Evolutionary conservation across 2,329 filamentous ascomycete genomes (phyloP).

Genomic region (Tolypocladium ovalisporum): DNA sequence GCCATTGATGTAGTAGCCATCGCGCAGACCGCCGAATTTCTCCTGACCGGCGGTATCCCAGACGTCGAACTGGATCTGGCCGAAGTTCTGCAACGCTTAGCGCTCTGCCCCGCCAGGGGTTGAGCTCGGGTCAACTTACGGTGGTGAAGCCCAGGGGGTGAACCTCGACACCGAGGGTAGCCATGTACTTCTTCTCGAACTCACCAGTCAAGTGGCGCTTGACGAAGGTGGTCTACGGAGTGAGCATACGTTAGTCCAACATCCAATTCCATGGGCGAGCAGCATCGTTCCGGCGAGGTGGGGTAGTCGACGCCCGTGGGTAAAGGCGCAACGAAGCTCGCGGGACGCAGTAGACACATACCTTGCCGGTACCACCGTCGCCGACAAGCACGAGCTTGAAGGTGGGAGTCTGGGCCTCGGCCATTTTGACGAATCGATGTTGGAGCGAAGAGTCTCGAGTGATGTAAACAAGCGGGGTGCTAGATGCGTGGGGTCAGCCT

Average conservation of each 20-base stretch:
- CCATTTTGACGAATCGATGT: conserved; percentile 44
- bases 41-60: conserved; percentile 99
- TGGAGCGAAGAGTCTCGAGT: conserved; percentile 13
- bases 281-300: conserved; percentile 7
- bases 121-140: conserved; percentile 48
- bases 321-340: conserved; percentile 8
- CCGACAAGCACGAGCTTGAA: conserved; percentile 99
- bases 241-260: neutral
- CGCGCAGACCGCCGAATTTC: conserved; percentile 98
- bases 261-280: neutral
- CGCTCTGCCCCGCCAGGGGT: neutral
- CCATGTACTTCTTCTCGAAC: conserved; percentile 99
- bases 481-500: conserved; percentile 22
- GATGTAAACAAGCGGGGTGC: conserved; percentile 39
- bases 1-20: conserved; percentile 99
- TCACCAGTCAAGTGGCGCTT: conserved; percentile 99
- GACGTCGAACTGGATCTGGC: conserved; percentile 95
- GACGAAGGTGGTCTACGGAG: conserved; percentile 88
- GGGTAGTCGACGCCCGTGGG: conserved; percentile 10
- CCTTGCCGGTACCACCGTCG: conserved; percentile 99
- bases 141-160: conserved; percentile 97
- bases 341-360: conserved; percentile 26
- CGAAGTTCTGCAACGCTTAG: conserved; percentile 58
- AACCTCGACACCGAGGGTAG: conserved; percentile 97
- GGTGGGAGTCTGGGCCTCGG: conserved; percentile 53